These are phyloP conservation scores for Euphorbia tirucalli DNA, from an alignment of 345 rosid species.

Conservation along the genomic window DNA sequence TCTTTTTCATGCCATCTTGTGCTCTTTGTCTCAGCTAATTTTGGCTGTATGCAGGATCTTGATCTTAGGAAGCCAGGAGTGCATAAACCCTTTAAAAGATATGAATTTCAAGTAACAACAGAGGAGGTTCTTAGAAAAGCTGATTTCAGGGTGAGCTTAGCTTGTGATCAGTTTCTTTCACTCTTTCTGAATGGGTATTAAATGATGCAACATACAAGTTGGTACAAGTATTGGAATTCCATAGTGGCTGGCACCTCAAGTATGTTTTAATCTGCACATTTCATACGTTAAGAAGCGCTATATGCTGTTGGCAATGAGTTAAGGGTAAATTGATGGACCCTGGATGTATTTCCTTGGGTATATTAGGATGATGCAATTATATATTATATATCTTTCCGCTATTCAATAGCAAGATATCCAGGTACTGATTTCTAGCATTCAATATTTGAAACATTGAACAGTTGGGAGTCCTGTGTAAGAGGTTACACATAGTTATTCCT, in stretches of 20 bases:
- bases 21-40: background rate
- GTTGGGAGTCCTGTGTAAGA: background rate
- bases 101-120: constrained; percentile 51
- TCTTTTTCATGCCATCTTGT: background rate
- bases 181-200: background rate
- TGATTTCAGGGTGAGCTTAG: constrained; percentile 73
- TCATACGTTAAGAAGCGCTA: background rate
- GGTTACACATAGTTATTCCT: too few relatives aligned
- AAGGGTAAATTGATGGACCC: background rate
- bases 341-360: background rate
- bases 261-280: background rate
- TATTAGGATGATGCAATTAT: background rate
- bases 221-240: background rate
- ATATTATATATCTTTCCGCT: background rate
- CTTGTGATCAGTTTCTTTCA: constrained; percentile 1
- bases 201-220: background rate
- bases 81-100: constrained; percentile 25
- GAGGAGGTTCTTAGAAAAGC: constrained; percentile 61
- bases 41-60: constrained; percentile 46
- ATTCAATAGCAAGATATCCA: background rate
- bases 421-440: background rate
- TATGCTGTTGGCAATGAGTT: background rate
- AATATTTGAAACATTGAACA: background rate
- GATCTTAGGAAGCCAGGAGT: constrained; percentile 49
- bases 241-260: background rate